Evolutionary conservation across 139 green algal species (phyloP).

Genomic region (Picochlorum sp.): DNA sequence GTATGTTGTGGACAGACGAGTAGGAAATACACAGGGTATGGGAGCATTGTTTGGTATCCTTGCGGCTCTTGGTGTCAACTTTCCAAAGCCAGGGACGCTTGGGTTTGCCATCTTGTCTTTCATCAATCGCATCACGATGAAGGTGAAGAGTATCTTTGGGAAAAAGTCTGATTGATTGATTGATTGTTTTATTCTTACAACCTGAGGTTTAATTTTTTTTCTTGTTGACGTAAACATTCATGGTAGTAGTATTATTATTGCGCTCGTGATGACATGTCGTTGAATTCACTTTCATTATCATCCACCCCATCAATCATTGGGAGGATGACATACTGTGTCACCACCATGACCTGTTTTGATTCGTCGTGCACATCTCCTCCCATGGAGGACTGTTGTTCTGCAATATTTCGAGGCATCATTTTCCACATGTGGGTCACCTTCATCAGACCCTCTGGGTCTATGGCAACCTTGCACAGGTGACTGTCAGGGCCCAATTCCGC

Average conservation of each 20-base stretch:
- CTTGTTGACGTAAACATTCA: too few species aligned
- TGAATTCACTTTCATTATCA: neutral
- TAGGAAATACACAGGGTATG: slow-evolving; percentile 58
- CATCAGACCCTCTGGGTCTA: slow-evolving; percentile 19
- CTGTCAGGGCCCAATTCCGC: neutral
- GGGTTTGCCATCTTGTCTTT: slow-evolving; percentile 10
- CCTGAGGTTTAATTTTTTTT: slow-evolving; percentile 4
- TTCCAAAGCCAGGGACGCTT: slow-evolving; percentile 33
- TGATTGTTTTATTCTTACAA: neutral
- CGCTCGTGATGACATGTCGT: neutral
- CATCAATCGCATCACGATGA: slow-evolving; percentile 10
- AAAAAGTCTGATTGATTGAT: slow-evolving; percentile 14
- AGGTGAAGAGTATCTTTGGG: slow-evolving; percentile 5
- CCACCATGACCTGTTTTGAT: neutral
- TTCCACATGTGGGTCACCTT: slow-evolving; percentile 28
- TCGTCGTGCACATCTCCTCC: too few species aligned
- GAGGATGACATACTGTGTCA: slow-evolving; percentile 17
- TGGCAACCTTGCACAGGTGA: slow-evolving; percentile 2
- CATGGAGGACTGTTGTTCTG: too few species aligned
- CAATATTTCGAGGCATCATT: neutral
- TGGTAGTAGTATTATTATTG: neutral
- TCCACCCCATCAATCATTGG: slow-evolving; percentile 8
- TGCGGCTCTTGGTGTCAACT: slow-evolving; percentile 37
- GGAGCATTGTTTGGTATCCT: slow-evolving; percentile 64
- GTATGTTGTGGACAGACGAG: slow-evolving; percentile 41